phyloP scores from a whole-genome alignment of 345 rosid genomes.

The Eucalyptus dawsonii region DNA sequence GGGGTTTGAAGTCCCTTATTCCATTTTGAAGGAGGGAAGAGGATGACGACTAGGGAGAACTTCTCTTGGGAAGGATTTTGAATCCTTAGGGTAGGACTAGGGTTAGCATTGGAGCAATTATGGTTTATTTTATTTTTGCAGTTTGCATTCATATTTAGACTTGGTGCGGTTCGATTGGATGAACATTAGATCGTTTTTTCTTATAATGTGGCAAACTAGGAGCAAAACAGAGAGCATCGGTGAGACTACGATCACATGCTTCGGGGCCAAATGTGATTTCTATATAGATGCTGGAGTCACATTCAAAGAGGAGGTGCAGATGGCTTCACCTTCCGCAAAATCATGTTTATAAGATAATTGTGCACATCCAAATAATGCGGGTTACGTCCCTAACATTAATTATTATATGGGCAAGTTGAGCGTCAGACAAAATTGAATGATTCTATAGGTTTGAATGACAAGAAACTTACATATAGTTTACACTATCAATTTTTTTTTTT shows the following conservation, averaged over 20 bases:
- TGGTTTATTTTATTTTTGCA: neutral
- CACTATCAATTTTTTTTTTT: neutral
- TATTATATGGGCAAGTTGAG: neutral
- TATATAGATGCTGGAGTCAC: neutral
- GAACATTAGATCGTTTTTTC: neutral
- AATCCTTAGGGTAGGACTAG: neutral
- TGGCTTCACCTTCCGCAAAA: neutral
- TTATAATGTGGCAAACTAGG: neutral
- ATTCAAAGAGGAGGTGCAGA: neutral
- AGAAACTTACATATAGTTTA: neutral
- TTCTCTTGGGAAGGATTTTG: neutral
- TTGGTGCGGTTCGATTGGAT: neutral
- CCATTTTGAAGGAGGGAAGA: neutral
- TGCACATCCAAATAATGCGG: accelerated
- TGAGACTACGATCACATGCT: neutral
- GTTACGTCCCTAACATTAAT: neutral
- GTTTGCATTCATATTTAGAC: neutral
- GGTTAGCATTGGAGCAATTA: neutral
- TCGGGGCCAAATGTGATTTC: neutral
- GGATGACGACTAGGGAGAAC: neutral
- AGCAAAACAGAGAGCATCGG: neutral
- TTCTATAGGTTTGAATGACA: neutral
- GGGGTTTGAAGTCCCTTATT: neutral
- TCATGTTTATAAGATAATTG: neutral
- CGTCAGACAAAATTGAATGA: neutral